phyloP scores from a whole-genome alignment of 768 basidiomycete genomes.

The Amyloporia xantha region DNA sequence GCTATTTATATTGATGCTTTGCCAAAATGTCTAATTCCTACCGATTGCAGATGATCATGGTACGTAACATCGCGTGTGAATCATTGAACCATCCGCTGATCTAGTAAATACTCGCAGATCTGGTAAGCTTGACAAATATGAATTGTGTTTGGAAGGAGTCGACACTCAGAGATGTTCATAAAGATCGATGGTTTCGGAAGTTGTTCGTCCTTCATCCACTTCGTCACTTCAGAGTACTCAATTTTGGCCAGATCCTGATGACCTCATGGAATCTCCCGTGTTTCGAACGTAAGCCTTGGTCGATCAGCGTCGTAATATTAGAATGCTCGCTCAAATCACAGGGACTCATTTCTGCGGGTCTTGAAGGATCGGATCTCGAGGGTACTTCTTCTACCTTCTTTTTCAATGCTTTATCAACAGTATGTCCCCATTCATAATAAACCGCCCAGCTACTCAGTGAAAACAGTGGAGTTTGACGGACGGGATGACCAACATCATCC shows the following conservation, averaged over 20 bases:
- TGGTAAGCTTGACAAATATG: constrained; percentile 34
- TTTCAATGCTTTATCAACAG: constrained; percentile 92
- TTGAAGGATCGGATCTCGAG: constrained; percentile 70
- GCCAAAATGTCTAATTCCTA: constrained; percentile 3
- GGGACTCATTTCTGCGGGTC: constrained; percentile 1
- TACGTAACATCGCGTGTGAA: constrained; percentile 33
- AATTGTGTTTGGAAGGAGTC: not conserved
- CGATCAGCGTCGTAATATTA: not conserved
- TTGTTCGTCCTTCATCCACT: constrained; percentile 40
- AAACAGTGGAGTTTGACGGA: constrained; percentile 72
- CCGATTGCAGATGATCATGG: constrained; percentile 68
- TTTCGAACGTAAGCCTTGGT: constrained; percentile 50
- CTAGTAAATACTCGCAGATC: no score
- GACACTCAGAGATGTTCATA: not conserved
- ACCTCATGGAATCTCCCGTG: constrained; percentile 64
- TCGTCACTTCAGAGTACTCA: not conserved
- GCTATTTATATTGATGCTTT: not conserved
- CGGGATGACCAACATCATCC: constrained; percentile 59
- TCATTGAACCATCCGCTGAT: no score
- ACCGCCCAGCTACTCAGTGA: no score
- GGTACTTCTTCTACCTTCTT: constrained; percentile 88
- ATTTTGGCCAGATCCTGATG: constrained; percentile 62
- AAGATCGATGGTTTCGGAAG: constrained; percentile 83
- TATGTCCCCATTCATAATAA: no score
- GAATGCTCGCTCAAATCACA: not conserved